Evolutionary conservation across 768 basidiomycete genomes (phyloP).

Genomic region (Lentinula detonsa): DNA sequence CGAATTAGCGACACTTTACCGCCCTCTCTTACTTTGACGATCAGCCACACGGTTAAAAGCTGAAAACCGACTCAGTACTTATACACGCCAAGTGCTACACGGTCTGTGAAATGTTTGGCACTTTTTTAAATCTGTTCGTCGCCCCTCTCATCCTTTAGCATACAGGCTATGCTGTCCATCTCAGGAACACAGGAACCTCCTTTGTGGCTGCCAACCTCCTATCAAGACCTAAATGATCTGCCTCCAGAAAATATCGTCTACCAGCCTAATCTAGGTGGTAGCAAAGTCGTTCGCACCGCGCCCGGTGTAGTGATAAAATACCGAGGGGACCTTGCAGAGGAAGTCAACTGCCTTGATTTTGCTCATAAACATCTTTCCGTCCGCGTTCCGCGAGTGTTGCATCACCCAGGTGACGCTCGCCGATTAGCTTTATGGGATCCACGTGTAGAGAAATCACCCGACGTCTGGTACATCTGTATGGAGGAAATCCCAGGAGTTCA

Average conservation of each 20-base stretch:
- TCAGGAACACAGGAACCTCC: neutral
- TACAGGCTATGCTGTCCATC: neutral
- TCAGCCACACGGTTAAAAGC: neutral
- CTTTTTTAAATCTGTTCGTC: neutral
- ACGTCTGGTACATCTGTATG: conserved; percentile 23
- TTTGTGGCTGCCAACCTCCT: conserved; percentile 5
- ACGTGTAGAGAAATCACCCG: neutral
- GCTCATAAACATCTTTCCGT: conserved; percentile 4
- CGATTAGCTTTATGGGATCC: neutral
- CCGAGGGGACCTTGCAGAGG: conserved; percentile 9
- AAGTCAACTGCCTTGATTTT: conserved; percentile 5
- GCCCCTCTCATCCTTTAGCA: neutral
- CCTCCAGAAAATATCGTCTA: conserved; percentile 7
- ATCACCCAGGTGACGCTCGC: conserved; percentile 15
- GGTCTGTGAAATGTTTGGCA: neutral
- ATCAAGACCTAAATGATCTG: conserved; percentile 4
- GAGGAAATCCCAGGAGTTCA: conserved; percentile 18
- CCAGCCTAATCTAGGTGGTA: conserved; percentile 4
- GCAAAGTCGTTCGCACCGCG: conserved; percentile 9
- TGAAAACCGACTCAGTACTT: neutral
- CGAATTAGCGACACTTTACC: neutral
- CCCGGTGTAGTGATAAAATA: conserved; percentile 11
- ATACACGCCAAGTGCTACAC: neutral
- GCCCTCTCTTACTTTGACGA: neutral
- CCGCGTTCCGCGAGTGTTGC: conserved; percentile 12